A percentile compares a stretch with the other conserved stretches of the same genome.
Evolutionary conservation across 352 stramenopile species (phyloP).

Genomic region (Globisporangium okanoganense): DNA sequence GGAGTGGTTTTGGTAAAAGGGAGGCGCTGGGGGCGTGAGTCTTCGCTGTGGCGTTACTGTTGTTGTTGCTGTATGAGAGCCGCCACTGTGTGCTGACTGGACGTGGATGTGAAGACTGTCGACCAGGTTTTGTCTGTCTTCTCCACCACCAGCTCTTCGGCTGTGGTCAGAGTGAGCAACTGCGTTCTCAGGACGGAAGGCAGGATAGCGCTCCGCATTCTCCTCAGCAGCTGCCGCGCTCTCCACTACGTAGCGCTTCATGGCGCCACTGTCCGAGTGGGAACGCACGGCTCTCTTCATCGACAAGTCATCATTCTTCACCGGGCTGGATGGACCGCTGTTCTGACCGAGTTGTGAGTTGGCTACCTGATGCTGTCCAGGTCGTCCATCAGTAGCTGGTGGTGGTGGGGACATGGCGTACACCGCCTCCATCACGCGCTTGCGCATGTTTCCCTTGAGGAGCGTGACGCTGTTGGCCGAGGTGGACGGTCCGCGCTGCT

Average conservation of each 20-base stretch:
- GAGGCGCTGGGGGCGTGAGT: neutral
- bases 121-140: neutral
- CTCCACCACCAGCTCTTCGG: neutral
- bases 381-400: neutral
- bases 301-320: constrained; percentile 7
- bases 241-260: constrained; percentile 17
- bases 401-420: constrained; percentile 6
- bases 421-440: constrained; percentile 38
- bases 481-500: constrained; percentile 56
- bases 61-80: neutral
- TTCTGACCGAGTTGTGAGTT: neutral
- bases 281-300: constrained; percentile 27
- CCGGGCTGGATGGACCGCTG: constrained; percentile 2
- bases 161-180: neutral
- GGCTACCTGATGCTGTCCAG: neutral
- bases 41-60: constrained; percentile 1
- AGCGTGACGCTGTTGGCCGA: constrained; percentile 59
- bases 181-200: neutral
- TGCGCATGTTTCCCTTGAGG: constrained; percentile 59
- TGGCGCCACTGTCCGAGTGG: constrained; percentile 42
- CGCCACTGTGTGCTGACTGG: neutral
- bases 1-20: constrained; percentile 1
- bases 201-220: neutral
- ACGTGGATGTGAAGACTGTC: constrained; percentile 10
- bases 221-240: neutral